Conservation (phyloP, 371 early-diverging fungal species). For the Rhizopus arrhizus region DNA sequence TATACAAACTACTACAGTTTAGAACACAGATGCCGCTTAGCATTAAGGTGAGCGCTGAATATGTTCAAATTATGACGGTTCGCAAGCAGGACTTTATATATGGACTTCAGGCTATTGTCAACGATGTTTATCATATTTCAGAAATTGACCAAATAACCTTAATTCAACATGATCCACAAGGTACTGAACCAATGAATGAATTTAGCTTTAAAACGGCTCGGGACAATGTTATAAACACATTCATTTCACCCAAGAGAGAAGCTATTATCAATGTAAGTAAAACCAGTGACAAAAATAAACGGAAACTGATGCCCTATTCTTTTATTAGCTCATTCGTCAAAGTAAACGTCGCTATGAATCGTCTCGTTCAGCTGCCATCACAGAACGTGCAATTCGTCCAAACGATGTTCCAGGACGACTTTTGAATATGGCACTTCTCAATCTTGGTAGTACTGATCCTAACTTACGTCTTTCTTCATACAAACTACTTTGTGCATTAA, state of each 20-base stretch:
- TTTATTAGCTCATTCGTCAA: slow-evolving; percentile 54
- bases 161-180: slow-evolving; percentile 34
- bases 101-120: slow-evolving; percentile 68
- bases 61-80: slow-evolving; percentile 72
- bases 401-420: slow-evolving; percentile 88
- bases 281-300: not conserved
- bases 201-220: slow-evolving; percentile 71
- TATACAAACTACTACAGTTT: slow-evolving; percentile 59
- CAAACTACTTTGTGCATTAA: slow-evolving; percentile 79
- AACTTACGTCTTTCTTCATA: slow-evolving; percentile 79
- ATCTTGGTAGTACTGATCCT: slow-evolving; percentile 78
- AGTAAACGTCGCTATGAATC: slow-evolving; percentile 69
- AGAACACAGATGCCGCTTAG: slow-evolving; percentile 68
- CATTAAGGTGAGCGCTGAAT: slow-evolving; percentile 77
- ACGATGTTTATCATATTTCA: slow-evolving; percentile 84
- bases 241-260: slow-evolving; percentile 72
- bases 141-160: slow-evolving; percentile 76
- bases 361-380: slow-evolving; percentile 59
- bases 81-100: slow-evolving; percentile 64
- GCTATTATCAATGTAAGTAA: slow-evolving; percentile 57
- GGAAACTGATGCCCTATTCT: not conserved
- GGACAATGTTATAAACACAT: slow-evolving; percentile 55
- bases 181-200: slow-evolving; percentile 62
- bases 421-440: slow-evolving; percentile 85
- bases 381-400: slow-evolving; percentile 75